Evolutionary conservation across 2,329 filamentous ascomycete species (phyloP), one percentile per base, ranked within the genome.

Genomic region (Penicillium sumatraense): DNA sequence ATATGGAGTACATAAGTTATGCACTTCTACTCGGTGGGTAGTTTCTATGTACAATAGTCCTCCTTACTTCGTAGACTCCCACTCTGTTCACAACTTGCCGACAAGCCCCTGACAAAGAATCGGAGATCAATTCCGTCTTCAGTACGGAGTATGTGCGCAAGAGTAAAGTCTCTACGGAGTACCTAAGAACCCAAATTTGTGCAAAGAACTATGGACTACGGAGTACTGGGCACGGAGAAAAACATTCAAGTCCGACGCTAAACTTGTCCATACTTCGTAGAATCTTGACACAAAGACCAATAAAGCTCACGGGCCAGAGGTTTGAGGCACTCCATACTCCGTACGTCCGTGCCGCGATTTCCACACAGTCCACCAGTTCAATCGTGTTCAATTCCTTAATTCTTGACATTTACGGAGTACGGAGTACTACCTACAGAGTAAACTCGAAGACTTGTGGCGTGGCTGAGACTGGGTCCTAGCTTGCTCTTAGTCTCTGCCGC

Each of bases 131-230:
- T 46, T 29, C 29, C n/a, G n/a, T 31, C 21, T 26, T 13, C 16
- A 31, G 42, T 27, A 46, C 42, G 27, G n/a, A 31, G 42, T 27
- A 46, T 27, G 27, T 24, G 42, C 42, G 42, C 11, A 46, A 46
- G 26, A 21, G 27, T 10, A 33, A 31, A 23, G 3, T 21, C 26
- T 13, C 10, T n/a, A 21, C 21, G n/a, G n/a, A n/a, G n/a, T n/a
- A n/a, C n/a, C n/a, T n/a, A 42, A 26, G 8, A 24, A 27, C 14
- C 20, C 24, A 26, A 27, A 44, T 16, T 44, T 44, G 23, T 42
- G 40, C 10, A 6, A 6, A 42, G 16, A 20, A 38, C 27, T n/a
- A n/a, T n/a, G n/a, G n/a, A n/a, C n/a, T n/a, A n/a, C n/a, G n/a
- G n/a, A n/a, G n/a, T n/a, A n/a, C n/a, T n/a, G 27, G 9, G 29